Evolutionary conservation across 2,329 filamentous ascomycete species (phyloP), one percentile per base, ranked within the genome.

Genomic region (Chalara sp.): DNA sequence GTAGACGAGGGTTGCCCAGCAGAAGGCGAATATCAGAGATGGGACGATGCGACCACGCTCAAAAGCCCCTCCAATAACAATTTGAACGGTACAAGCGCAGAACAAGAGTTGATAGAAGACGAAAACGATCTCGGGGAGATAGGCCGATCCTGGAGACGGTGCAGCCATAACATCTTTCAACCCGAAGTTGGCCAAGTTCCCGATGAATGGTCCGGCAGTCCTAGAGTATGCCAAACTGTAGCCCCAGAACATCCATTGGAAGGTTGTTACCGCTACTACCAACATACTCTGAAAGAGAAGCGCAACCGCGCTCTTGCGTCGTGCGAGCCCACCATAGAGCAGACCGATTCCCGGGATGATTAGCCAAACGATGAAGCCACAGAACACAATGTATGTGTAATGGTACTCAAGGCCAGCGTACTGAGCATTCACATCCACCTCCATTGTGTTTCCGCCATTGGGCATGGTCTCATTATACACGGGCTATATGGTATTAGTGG

Each of bases 261-360:
- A 76, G n/a, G 74, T 68, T 44, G 72, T 70, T 1, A 82, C 75
- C 41, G 76, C 74, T 32, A 72, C 71, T 39, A 83, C 75, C 65
- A 82, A 74, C 33, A 84, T 68, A 6, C 75, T 77, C 62, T 84
- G 81, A 65, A 84, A 85, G 2, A 86, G 70, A 46, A 85, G 68
- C 4, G 80, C 69, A 31, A 85, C 69, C 5, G 80, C 76, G 11
- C 79, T 82, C 67, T 84, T 85, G 56, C 80, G 71, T 33, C 80
- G 74, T 5, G 80, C 75, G 31, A 86, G 73, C 49, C 82, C 82
- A 51, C 79, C 77, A 65, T 86, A 85, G 1, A 86, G 68, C 6
- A 86, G 71, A 45, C 81, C 81, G 57, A 86, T 81, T 21, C 81
- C 82, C 0, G 82, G 82, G 51, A 84, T 81, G 62, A 86, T 86